Base-by-base conservation (phyloP, 257 asterid species). In the Fraxinus quadrangulata region DNA sequence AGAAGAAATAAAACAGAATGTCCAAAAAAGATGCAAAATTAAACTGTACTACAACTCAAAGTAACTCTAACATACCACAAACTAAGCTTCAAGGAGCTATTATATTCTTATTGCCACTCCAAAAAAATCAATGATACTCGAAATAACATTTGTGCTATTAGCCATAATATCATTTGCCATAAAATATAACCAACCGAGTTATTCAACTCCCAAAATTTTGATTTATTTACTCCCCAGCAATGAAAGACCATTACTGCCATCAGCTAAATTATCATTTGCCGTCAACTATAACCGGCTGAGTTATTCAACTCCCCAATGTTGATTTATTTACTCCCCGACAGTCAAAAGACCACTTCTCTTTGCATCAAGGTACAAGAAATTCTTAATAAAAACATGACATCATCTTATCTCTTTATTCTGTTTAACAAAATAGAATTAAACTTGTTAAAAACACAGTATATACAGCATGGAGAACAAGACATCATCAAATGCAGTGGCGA, bases 21-120 rank as follows among this genome's bases (percentile, higher is more conserved):
- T 19, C 24, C 1, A 33, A 71, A 30, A 11, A 51, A 39, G 16
- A 23, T 28, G 63, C 28, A 47, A 34, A 37, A 33, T 13, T 77
- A 14, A 54, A 70, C 68, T 30, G 59, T 24, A 67, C 23, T 19
- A 49, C 68, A 28, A 54, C 11, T 13, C 49, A 70, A 76, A 76
- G 66, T 45, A 24, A 30, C 31, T 26, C 16, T 33, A 67, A 67
- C 49, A 54, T n/a, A 54, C n/a, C n/a, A n/a, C 3, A 19, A 54
- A n/a, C 26, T 54, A n/a, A 54, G 65, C 26, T 54, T 47, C 65
- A 54, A 54, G 26, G 65, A 54, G 65, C 65, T 19, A 6, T 5
- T 54, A n/a, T 54, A 54, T 34, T 30, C 21, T 26, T 5, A 51
- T 26, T 72, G 54, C 31, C 21, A 72, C 33, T 16, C 67, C 26